These are phyloP conservation scores for Eucalyptus regnans DNA, from an alignment of 345 rosid genomes.

Conservation along the genomic window DNA sequence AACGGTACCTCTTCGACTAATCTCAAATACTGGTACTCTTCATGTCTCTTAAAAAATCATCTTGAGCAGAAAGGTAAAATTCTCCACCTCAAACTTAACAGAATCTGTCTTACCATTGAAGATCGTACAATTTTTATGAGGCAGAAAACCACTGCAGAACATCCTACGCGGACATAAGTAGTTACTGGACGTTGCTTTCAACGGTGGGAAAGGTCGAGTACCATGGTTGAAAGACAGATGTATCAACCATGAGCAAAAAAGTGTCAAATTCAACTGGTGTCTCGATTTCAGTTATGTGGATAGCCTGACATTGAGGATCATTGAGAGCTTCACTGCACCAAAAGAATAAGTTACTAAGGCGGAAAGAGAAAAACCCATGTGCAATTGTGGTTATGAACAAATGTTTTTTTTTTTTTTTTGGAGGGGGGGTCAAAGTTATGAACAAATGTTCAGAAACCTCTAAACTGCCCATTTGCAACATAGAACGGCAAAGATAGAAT, in stretches of 20 bases:
- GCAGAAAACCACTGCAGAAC: conserved; percentile 17
- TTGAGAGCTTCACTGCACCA: conserved; percentile 65
- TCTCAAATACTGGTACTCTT: conserved; percentile 51
- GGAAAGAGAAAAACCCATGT: background rate
- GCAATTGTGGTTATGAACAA: too few relatives aligned
- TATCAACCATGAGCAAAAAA: conserved; percentile 52
- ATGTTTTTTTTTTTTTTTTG: too few relatives aligned
- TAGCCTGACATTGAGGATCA: conserved; percentile 67
- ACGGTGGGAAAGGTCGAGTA: conserved; percentile 50
- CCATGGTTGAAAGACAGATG: conserved; percentile 74
- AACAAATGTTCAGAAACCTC: too few relatives aligned
- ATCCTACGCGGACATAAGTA: conserved; percentile 64
- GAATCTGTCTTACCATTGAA: conserved; percentile 10
- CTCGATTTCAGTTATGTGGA: conserved; percentile 78
- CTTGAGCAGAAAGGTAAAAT: conserved; percentile 57
- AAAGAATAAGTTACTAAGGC: background rate
- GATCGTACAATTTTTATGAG: conserved; percentile 9
- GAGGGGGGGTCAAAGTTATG: too few relatives aligned
- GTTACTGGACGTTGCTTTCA: conserved; percentile 47
- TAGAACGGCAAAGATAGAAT: too few relatives aligned
- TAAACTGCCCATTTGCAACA: too few relatives aligned
- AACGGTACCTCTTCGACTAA: conserved; percentile 52
- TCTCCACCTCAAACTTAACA: conserved; percentile 37
- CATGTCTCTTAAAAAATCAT: conserved; percentile 49
- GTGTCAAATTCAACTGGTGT: conserved; percentile 70